phyloP scores from a whole-genome alignment of 2,329 filamentous ascomycete species.

The Dactylellina drechsleri region DNA sequence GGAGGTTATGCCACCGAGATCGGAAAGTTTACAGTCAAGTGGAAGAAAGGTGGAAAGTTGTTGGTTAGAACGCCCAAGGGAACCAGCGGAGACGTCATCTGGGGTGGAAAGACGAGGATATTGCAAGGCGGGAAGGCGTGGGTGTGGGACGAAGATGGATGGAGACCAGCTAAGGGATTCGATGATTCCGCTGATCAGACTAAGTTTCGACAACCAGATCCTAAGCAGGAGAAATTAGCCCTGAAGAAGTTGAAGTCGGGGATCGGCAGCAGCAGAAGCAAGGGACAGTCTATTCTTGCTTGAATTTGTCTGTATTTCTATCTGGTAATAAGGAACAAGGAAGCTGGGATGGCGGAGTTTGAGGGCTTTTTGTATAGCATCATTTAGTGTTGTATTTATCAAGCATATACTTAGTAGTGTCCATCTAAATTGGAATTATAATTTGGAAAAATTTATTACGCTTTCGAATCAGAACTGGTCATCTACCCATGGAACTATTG shows the following conservation, averaged over 20 bases:
- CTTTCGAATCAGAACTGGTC: too few relatives aligned
- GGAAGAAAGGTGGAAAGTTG: slow-evolving; percentile 58
- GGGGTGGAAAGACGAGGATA: slow-evolving; percentile 56
- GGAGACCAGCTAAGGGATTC: slow-evolving; percentile 17
- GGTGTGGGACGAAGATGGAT: slow-evolving; percentile 50
- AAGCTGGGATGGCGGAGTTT: slow-evolving; percentile 18
- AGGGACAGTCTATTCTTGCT: slow-evolving; percentile 28
- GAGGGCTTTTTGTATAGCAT: background rate
- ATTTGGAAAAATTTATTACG: too few relatives aligned
- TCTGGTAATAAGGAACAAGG: slow-evolving; percentile 10
- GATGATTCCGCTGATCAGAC: slow-evolving; percentile 6
- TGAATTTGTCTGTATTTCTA: too few relatives aligned
- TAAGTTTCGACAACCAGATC: slow-evolving; percentile 31
- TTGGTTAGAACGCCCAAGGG: slow-evolving; percentile 58
- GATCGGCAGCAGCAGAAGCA: background rate
- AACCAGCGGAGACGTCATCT: slow-evolving; percentile 58
- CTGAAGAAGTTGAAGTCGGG: slow-evolving; percentile 23
- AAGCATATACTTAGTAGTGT: too few relatives aligned
- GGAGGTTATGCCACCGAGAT: slow-evolving; percentile 63
- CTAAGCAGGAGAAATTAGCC: slow-evolving; percentile 27
- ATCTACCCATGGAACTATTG: background rate
- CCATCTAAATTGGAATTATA: too few relatives aligned
- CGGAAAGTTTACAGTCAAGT: slow-evolving; percentile 62
- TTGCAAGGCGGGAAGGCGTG: slow-evolving; percentile 47
- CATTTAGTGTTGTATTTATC: background rate